Base-by-base conservation (phyloP, 2,329 filamentous ascomycete genomes). In the Hypomyces rosellus region DNA sequence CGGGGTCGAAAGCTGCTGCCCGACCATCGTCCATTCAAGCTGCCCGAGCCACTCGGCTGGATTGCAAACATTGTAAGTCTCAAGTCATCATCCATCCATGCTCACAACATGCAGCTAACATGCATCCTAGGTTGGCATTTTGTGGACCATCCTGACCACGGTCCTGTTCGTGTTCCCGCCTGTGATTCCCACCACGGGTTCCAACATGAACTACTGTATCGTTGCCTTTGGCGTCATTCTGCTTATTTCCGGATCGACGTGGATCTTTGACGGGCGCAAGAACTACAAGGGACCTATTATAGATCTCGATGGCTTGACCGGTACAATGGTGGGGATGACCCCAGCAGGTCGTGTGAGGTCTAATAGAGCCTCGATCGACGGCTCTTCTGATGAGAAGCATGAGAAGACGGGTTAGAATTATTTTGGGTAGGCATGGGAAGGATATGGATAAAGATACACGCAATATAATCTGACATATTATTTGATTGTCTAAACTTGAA, bases 111-210 rank as follows among this genome's bases (percentile, higher is more conserved):
- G 34, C 9, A n/a, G 34, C 49, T 51, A 47, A 51, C 15, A 18
- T 5, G 3, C 14, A 12, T 7, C n/a, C 25, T 22, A 61, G 59
- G 51, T 65, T 25, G 86, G 86, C 5, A 73, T 90, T 43, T 70
- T 71, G 0, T 90, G 85, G 67, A 79, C 84, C 1, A 68, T 81
- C 12, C 64, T 89, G n/a, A 89, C 86, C 0, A 89, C 85, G 0
- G 80, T 89, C 1, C 73, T 90, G 1, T 89, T 89, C 67, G 74
- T 89, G 16, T 88, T 89, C 66, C 86, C 86, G 3, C 86, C 86
- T 0, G 75, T 75, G 7, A 61, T 83, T 4, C 84, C 84, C 0
- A 82, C 85, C 2, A 81, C 80, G 0, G 73, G 76, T 0, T 79
- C 69, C 57, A 88, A 80, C 68, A 89, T 89, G 86, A 90, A 77